Base-by-base conservation (phyloP, 139 green algal genomes). In the Chlamydomonas schloesseri region DNA sequence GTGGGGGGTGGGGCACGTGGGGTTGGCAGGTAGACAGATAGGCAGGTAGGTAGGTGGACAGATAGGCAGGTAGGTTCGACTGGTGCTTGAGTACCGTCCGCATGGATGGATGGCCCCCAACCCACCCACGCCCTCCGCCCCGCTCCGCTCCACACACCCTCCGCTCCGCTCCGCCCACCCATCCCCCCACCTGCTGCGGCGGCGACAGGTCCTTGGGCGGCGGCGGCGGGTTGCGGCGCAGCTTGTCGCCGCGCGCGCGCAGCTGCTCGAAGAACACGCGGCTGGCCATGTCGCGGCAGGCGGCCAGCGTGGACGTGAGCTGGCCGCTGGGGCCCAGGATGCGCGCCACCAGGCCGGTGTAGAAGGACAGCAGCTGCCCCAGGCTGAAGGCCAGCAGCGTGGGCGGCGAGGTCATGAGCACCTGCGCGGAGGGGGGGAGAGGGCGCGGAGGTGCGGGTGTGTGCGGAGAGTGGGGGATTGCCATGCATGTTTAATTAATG, bases 371-470 rank as follows among this genome's bases (percentile, higher is more conserved):
- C 77, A 99, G 91, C 91, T 97, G 94, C 24, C 88, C 83, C 15
- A 99, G 78, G 76, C 94, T 91, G 87, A 97, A 98, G 92, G 89
- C 95, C 46, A 97, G 88, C 84, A 98, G 85, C 53, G 94, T 92
- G 46, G 92, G 89, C 10, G 94, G 95, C 0, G 72, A 88, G 36
- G 92, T 94, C 90, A 97, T 92, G 62, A 99, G 89, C 65, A 98
- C 94, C 89, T 98, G 96, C 89, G 31, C n/a, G n/a, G 8, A 6
- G 67, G 11, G 26, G 57, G 24, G 60, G 47, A 26, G n/a, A 69
- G 73, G 47, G 3, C 3, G 28, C 20, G 60, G 60, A n/a, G 1
- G 34, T 17, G 20, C 15, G 60, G 24, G 23, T 80, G 42, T 50
- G 42, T 50, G 42, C 8, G n/a, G n/a, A n/a, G n/a, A n/a, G n/a